Conservation (phyloP, 306 rosid genomes). For the Citrullus amarus region DNA sequence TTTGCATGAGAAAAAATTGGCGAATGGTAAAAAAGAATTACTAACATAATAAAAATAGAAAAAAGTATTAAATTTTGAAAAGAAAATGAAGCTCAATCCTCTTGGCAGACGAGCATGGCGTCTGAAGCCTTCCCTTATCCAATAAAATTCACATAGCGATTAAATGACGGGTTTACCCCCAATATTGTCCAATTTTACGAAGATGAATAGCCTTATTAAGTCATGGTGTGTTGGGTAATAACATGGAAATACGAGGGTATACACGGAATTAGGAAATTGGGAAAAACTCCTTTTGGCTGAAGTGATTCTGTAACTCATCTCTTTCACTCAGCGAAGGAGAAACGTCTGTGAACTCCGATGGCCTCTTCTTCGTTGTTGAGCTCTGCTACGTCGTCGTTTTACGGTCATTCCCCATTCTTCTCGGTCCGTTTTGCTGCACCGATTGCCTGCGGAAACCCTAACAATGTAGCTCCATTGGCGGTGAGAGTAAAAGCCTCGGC, state of each 20-base stretch:
- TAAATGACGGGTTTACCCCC: neutral
- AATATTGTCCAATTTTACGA: neutral
- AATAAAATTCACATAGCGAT: neutral
- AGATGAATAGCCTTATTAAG: neutral
- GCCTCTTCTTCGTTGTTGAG: conserved; percentile 52
- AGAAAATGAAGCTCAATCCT: neutral
- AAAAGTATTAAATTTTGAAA: no score
- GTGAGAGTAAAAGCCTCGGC: conserved; percentile 48
- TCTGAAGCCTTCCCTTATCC: neutral
- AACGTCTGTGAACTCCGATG: conserved; percentile 21
- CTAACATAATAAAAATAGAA: no score
- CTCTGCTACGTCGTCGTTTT: conserved; percentile 57
- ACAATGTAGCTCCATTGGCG: conserved; percentile 12
- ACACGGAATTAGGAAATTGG: neutral
- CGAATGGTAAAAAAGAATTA: no score
- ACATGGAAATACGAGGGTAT: neutral
- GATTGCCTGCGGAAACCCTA: conserved; percentile 16
- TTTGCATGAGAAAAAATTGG: no score
- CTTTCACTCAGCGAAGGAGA: neutral
- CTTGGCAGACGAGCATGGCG: neutral
- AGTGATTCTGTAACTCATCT: neutral
- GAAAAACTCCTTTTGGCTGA: neutral
- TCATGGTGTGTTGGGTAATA: neutral
- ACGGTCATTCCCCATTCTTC: conserved; percentile 34
- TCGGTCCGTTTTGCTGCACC: conserved; percentile 17